Evolutionary conservation across 495 filamentous ascomycete genomes (phyloP).

Genomic region (Hypoxylon crocopeplum): DNA sequence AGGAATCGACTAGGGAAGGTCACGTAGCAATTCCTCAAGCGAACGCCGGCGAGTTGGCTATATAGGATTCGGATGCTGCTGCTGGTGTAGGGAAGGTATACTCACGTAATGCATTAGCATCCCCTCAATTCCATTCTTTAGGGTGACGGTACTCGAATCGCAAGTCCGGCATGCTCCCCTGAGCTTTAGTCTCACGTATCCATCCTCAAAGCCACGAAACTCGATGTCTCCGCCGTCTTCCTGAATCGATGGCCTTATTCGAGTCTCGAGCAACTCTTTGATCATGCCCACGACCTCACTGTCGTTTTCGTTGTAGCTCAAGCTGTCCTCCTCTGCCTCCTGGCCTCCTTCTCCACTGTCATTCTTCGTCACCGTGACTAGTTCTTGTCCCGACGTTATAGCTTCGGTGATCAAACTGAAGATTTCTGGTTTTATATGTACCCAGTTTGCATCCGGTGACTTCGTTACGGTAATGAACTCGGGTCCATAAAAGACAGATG

Average conservation of each 20-base stretch:
- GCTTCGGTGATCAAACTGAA: constrained; percentile 94
- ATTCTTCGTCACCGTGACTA: constrained; percentile 75
- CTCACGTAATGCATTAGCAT: constrained; percentile 83
- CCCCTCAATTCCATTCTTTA: constrained; percentile 96
- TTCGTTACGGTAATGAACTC: constrained; percentile 99
- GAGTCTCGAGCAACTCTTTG: constrained; percentile 95
- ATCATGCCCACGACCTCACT: constrained; percentile 96
- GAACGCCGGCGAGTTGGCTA: too few species aligned
- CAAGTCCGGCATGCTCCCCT: constrained; percentile 93
- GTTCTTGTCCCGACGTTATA: constrained; percentile 78
- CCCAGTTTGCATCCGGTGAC: constrained; percentile 84
- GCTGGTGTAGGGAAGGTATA: constrained; percentile 10
- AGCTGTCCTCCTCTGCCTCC: constrained; percentile 66
- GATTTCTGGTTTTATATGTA: constrained; percentile 91
- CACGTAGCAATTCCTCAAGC: too few species aligned
- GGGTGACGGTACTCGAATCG: constrained; percentile 91
- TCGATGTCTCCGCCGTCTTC: constrained; percentile 98
- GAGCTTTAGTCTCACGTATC: constrained; percentile 84
- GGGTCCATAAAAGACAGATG: constrained; percentile 89
- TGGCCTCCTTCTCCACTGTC: constrained; percentile 47
- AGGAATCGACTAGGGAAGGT: too few species aligned
- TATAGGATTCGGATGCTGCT: too few species aligned
- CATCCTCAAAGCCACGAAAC: constrained; percentile 85
- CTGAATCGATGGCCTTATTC: constrained; percentile 93
- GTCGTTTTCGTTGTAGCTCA: constrained; percentile 83